Evolutionary conservation across 805 yeast genomes (phyloP).

Genomic region (Candida easanensis): DNA sequence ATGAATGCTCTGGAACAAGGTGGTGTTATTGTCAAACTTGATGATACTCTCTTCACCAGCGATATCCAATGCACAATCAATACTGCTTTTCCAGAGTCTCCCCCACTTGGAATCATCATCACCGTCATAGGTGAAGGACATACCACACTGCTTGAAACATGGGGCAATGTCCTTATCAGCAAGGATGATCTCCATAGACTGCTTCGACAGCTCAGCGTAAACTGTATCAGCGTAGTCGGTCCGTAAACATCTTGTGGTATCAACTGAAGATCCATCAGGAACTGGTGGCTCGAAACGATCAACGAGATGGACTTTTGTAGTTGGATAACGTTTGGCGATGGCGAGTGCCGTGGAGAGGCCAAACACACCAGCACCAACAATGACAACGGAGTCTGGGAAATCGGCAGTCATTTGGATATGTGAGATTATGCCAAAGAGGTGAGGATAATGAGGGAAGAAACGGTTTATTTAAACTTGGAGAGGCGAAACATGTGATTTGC

Average conservation of each 20-base stretch:
- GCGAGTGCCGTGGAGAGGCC: slow-evolving; percentile 43
- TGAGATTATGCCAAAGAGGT: too few species aligned
- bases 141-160: slow-evolving; percentile 16
- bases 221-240: slow-evolving; percentile 13
- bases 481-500: too few species aligned
- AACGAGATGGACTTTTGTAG: slow-evolving; percentile 8
- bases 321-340: slow-evolving; percentile 14
- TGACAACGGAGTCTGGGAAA: slow-evolving; percentile 28
- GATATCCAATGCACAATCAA: neutral
- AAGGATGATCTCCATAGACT: slow-evolving; percentile 10
- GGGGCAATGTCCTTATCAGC: slow-evolving; percentile 10
- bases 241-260: slow-evolving; percentile 17
- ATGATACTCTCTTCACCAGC: slow-evolving; percentile 1
- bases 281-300: slow-evolving; percentile 22
- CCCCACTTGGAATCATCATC: slow-evolving; percentile 7
- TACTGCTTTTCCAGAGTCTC: slow-evolving; percentile 2
- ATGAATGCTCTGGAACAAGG: slow-evolving; percentile 10
- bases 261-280: slow-evolving; percentile 17
- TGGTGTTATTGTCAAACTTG: neutral
- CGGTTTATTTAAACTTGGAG: too few species aligned
- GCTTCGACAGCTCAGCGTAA: slow-evolving; percentile 11
- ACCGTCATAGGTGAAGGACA: slow-evolving; percentile 15
- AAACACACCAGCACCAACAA: slow-evolving; percentile 49
- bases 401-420: neutral
- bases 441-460: neutral